Evolutionary conservation across 345 rosid species (phyloP).

Genomic region (Euphorbia peplus): DNA sequence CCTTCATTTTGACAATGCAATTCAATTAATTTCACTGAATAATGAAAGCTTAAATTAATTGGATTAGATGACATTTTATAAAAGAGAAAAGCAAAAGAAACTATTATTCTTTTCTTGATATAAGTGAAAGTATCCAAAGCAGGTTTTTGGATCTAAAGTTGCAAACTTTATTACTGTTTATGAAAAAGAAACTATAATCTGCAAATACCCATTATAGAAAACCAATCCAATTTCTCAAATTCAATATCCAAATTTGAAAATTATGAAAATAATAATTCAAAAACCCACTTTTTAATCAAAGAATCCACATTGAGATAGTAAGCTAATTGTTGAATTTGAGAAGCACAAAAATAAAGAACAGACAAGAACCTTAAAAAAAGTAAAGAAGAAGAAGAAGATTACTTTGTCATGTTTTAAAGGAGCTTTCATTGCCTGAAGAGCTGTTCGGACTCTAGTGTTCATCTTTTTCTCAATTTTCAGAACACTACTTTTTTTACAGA

Average conservation of each 20-base stretch:
- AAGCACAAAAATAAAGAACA: conserved; percentile 6
- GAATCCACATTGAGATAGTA: conserved; percentile 10
- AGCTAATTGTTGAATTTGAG: conserved; percentile 9
- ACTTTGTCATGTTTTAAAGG: conserved; percentile 54
- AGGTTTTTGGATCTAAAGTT: conserved; percentile 53
- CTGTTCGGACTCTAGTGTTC: conserved; percentile 69
- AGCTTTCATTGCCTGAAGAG: conserved; percentile 67
- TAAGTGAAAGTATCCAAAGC: conserved; percentile 46
- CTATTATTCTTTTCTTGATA: conserved; percentile 56
- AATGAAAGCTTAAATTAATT: not conserved
- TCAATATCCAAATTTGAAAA: not conserved
- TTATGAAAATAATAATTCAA: no score
- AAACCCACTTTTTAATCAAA: conserved; percentile 6
- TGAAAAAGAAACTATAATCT: conserved; percentile 28
- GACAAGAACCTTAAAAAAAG: conserved; percentile 8
- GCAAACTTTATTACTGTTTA: conserved; percentile 19
- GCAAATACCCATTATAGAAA: conserved; percentile 1
- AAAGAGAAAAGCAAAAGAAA: conserved; percentile 17
- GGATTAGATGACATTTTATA: not conserved
- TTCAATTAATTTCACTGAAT: conserved; percentile 11
- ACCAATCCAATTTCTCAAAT: conserved; percentile 23
- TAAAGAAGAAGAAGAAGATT: conserved; percentile 13
- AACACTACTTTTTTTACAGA: no score
- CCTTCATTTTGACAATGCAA: conserved; percentile 36
- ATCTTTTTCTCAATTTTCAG: conserved; percentile 30